Evolutionary conservation across 1,284 basidiomycete species (phyloP).

Genomic region (Moesziomyces sp.): DNA sequence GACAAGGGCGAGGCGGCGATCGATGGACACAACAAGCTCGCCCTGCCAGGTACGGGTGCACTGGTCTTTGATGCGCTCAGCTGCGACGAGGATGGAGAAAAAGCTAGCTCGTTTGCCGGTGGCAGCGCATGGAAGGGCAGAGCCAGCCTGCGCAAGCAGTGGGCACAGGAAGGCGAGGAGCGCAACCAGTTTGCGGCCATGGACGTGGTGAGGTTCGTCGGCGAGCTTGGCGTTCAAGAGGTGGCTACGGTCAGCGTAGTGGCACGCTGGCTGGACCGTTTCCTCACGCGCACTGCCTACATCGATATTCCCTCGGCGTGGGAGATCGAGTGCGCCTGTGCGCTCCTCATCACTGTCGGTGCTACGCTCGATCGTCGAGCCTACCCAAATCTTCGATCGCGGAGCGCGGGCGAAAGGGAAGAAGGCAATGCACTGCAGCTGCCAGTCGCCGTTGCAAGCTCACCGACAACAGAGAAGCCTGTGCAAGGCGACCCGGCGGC

Average conservation of each 20-base stretch:
- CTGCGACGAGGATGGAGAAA: background rate
- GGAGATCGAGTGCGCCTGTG: conserved; percentile 59
- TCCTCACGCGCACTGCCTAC: conserved; percentile 50
- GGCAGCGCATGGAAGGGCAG: conserved; percentile 8
- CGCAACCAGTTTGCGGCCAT: conserved; percentile 22
- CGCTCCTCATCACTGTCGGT: conserved; percentile 51
- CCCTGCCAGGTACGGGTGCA: conserved; percentile 8
- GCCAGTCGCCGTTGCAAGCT: too few species aligned
- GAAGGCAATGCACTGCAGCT: background rate
- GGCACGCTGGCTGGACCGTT: conserved; percentile 50
- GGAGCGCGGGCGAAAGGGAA: background rate
- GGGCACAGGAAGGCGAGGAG: conserved; percentile 17
- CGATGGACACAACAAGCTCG: conserved; percentile 17
- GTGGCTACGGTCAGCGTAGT: conserved; percentile 10
- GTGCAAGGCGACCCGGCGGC: background rate
- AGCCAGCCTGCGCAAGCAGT: conserved; percentile 6
- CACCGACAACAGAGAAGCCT: background rate
- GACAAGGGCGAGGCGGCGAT: conserved; percentile 12
- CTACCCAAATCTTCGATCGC: background rate
- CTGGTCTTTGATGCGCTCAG: background rate
- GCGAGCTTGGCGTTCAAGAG: conserved; percentile 39
- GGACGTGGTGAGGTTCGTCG: conserved; percentile 30
- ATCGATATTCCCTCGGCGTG: conserved; percentile 53
- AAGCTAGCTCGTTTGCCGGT: background rate
- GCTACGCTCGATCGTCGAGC: conserved; percentile 28